phyloP scores from a whole-genome alignment of 495 filamentous ascomycete genomes.

The Apodospora peruviana region DNA sequence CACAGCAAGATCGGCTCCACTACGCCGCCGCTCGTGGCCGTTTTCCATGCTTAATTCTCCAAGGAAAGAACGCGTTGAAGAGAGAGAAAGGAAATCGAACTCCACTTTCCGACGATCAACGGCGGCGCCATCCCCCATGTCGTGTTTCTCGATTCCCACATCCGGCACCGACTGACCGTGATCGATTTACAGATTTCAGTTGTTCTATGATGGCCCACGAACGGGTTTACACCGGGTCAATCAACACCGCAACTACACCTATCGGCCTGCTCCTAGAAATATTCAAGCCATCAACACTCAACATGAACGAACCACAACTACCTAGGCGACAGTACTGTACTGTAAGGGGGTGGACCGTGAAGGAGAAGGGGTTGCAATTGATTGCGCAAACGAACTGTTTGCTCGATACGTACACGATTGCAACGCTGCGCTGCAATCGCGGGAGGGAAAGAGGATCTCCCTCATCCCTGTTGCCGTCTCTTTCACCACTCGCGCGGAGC shows the following conservation, averaged over 20 bases:
- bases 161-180: slow-evolving; percentile 2
- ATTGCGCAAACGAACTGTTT: background rate
- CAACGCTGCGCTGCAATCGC: background rate
- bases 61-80: background rate
- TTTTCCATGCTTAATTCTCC: background rate
- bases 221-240: too few species aligned
- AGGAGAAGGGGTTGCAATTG: too few species aligned
- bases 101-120: background rate
- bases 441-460: background rate
- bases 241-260: too few species aligned
- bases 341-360: too few species aligned
- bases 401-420: background rate
- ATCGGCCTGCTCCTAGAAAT: background rate
- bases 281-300: too few species aligned
- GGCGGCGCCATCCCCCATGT: background rate
- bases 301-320: background rate
- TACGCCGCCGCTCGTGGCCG: background rate
- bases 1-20: background rate
- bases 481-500: too few species aligned
- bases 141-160: slow-evolving; percentile 1
- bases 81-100: background rate
- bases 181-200: background rate
- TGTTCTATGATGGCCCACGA: too few species aligned
- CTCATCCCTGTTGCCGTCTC: too few species aligned
- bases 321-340: too few species aligned